These are phyloP conservation scores for Berkeleyomyces rouxiae DNA, from an alignment of 2,329 filamentous ascomycete species.

Conservation along the genomic window DNA sequence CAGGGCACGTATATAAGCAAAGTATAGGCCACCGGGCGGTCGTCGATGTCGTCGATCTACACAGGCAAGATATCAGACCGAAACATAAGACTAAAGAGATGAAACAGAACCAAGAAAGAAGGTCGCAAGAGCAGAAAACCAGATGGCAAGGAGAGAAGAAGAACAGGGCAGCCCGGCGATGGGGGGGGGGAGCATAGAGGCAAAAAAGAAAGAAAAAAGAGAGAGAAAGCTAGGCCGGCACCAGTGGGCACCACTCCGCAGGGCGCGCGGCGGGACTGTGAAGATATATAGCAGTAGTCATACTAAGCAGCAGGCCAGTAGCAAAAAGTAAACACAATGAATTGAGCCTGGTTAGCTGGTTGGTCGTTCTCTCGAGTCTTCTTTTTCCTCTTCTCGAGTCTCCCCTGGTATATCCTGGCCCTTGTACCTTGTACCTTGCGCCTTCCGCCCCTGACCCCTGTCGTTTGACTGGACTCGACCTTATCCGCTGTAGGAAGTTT, in stretches of 20 bases:
- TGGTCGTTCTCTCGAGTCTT: not conserved
- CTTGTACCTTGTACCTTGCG: not conserved
- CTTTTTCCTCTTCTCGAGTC: not conserved
- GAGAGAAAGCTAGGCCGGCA: not conserved
- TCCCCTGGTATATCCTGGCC: not conserved
- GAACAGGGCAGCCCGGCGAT: not conserved
- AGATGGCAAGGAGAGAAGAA: not conserved
- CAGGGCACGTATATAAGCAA: not conserved
- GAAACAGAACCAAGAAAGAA: not conserved
- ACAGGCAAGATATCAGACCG: not conserved
- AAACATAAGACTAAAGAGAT: not conserved
- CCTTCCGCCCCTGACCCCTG: not conserved
- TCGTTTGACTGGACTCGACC: not conserved
- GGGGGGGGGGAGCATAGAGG: not conserved
- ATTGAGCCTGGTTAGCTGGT: not conserved
- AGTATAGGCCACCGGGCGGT: not conserved
- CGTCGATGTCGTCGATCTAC: not conserved
- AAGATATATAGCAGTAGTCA: not conserved
- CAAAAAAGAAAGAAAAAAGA: not conserved
- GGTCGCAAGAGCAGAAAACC: no score
- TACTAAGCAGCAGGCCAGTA: not conserved
- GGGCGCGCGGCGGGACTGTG: not conserved
- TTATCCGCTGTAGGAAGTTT: not conserved
- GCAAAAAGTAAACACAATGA: not conserved
- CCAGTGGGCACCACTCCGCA: not conserved